Base-by-base conservation (phyloP, 2,329 filamentous ascomycete genomes). In the Exophiala aquamarina region DNA sequence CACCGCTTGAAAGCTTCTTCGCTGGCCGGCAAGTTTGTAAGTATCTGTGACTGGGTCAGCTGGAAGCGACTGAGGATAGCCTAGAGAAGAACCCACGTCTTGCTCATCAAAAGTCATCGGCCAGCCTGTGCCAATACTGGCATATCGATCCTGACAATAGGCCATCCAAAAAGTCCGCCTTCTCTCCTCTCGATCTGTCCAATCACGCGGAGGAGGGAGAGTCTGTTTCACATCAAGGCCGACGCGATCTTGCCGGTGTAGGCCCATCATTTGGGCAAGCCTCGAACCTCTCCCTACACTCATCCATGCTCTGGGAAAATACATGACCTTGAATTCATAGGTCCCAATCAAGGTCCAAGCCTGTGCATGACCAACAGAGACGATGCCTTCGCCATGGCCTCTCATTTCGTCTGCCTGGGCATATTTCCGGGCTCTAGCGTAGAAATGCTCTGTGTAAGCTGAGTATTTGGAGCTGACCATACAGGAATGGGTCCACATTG, bases 301-400 rank as follows among this genome's bases (percentile, higher is more conserved):
- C 71, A 95, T 82, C 93, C 93, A 97, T 1, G 93, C 93, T 56
- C 93, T 77, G 1, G 93, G 92, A 59, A 97, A 97, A 66, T 90
- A 94, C 88, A 97, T 95, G 78, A 88, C 87, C 70, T 92, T 95
- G 74, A 96, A 97, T 66, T 98, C 93, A 61, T 95, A 96, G 1
- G 80, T 83, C 4, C 84, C 81, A 38, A 94, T 76, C 15, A 97
- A 72, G 19, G 83, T 75, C 77, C 94, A 94, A 1, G 88, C 82
- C 66, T 98, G 93, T 41, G 86, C 87, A 66, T 95, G 89, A 13
- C 86, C 84, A 21, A 96, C 75, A 1, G 86, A 92, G 57, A 96
- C 87, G 64, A 94, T 87, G 56, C 84, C 79, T 66, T 97, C 92
- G 43, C 93, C 93, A 57, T 92, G 90, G 3, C 92, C 91, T 65